A percentile compares a stretch with the other conserved stretches of the same genome.
phyloP scores from a whole-genome alignment of 163 green algal genomes.

The Chlorella variabilis region DNA sequence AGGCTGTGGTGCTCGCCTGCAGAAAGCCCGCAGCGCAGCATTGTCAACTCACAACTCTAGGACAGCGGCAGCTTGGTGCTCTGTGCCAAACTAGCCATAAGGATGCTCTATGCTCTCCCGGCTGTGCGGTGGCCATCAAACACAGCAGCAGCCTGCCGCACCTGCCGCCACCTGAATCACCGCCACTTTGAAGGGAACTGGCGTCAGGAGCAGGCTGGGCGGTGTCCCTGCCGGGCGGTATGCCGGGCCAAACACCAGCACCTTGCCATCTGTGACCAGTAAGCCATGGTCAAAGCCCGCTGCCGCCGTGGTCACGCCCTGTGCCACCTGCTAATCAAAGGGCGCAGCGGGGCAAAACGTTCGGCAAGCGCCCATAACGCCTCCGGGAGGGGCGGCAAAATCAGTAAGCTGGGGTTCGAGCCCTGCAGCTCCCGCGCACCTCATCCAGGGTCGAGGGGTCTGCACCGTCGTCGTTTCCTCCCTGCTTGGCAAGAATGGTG shows the following conservation, averaged over 20 bases:
- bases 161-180: slow-evolving; percentile 37
- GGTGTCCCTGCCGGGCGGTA: background rate
- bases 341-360: too few species aligned
- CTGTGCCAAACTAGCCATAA: too few species aligned
- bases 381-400: too few species aligned
- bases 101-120: too few species aligned
- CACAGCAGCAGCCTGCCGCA: slow-evolving; percentile 46
- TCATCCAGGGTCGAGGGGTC: slow-evolving; percentile 28
- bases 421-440: too few species aligned
- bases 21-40: slow-evolving; percentile 55
- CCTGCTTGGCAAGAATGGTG: slow-evolving; percentile 38
- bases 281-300: slow-evolving; percentile 48
- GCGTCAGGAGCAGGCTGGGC: slow-evolving; percentile 9
- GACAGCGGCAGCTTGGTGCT: too few species aligned
- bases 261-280: slow-evolving; percentile 19
- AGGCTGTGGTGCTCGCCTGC: slow-evolving; percentile 83
- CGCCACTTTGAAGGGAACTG: slow-evolving; percentile 20
- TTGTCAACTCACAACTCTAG: slow-evolving; percentile 45
- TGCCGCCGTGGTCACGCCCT: slow-evolving; percentile 10
- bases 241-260: slow-evolving; percentile 32
- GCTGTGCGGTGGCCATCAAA: too few species aligned
- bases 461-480: slow-evolving; percentile 13
- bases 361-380: too few species aligned
- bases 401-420: too few species aligned
- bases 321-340: background rate